These are phyloP conservation scores for Lichtheimia ornata DNA, from an alignment of 371 early-diverging fungal species.

Conservation along the genomic window DNA sequence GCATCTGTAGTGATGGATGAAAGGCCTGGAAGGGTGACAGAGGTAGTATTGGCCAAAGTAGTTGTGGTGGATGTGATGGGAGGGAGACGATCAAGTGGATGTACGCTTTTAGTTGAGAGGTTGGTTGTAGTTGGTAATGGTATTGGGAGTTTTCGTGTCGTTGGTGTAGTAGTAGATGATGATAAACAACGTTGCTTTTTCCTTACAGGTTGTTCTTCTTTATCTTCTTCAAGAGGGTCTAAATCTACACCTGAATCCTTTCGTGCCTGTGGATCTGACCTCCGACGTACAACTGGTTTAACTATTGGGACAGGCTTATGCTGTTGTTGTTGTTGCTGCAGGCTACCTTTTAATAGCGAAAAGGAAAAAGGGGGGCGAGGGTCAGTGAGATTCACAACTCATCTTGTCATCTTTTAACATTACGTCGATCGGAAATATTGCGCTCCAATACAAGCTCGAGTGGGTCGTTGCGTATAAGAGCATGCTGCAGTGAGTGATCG, in stretches of 20 bases:
- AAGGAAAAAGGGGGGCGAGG: neutral
- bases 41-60: neutral
- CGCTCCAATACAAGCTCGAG: neutral
- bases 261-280: slow-evolving; percentile 10
- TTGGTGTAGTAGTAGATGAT: neutral
- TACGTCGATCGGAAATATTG: slow-evolving; percentile 12
- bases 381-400: slow-evolving; percentile 10
- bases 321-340: neutral
- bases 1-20: slow-evolving; percentile 13
- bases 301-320: slow-evolving; percentile 12
- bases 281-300: slow-evolving; percentile 20
- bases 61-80: neutral
- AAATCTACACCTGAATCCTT: slow-evolving; percentile 38
- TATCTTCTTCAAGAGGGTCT: neutral
- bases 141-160: slow-evolving; percentile 18
- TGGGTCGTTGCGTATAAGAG: slow-evolving; percentile 10
- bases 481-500: slow-evolving; percentile 21
- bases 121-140: slow-evolving; percentile 27
- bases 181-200: slow-evolving; percentile 40
- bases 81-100: slow-evolving; percentile 14
- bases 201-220: slow-evolving; percentile 21
- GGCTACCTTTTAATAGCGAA: neutral
- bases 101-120: slow-evolving; percentile 6
- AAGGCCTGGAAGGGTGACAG: slow-evolving; percentile 11
- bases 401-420: neutral